phyloP scores from a whole-genome alignment of 1,284 basidiomycete genomes.

The Papiliotrema flavescens region DNA sequence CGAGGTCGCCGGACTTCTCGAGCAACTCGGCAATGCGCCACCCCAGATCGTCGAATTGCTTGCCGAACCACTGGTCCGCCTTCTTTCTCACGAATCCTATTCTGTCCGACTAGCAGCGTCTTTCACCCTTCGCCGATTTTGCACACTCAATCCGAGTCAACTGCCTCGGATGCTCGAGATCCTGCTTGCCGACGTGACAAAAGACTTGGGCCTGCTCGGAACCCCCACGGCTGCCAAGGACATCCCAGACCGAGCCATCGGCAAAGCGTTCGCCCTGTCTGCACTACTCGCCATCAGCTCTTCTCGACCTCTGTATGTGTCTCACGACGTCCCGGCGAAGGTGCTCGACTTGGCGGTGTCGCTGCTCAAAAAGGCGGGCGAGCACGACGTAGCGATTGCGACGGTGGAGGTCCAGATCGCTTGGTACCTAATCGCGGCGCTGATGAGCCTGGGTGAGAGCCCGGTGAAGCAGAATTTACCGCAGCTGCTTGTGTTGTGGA shows the following conservation, averaged over 20 bases:
- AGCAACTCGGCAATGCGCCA: slow-evolving; percentile 88
- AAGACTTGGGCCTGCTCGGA: slow-evolving; percentile 53
- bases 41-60: slow-evolving; percentile 84
- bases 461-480: slow-evolving; percentile 90
- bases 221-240: slow-evolving; percentile 70
- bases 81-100: slow-evolving; percentile 83
- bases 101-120: slow-evolving; percentile 79
- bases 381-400: slow-evolving; percentile 80
- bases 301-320: slow-evolving; percentile 85
- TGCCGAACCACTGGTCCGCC: slow-evolving; percentile 76
- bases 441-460: slow-evolving; percentile 89
- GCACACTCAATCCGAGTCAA: slow-evolving; percentile 78
- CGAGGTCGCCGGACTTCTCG: slow-evolving; percentile 79
- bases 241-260: slow-evolving; percentile 67
- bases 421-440: slow-evolving; percentile 84
- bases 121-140: slow-evolving; percentile 86
- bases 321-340: slow-evolving; percentile 86
- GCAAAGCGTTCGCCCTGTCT: slow-evolving; percentile 84
- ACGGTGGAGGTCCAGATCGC: slow-evolving; percentile 87
- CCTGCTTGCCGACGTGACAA: slow-evolving; percentile 75
- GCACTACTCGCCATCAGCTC: slow-evolving; percentile 83
- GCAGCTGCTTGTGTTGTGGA: slow-evolving; percentile 90
- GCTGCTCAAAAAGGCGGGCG: slow-evolving; percentile 82
- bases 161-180: slow-evolving; percentile 78
- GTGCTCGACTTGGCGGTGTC: slow-evolving; percentile 87